Evolutionary conservation across 768 basidiomycete genomes (phyloP).

Genomic region (Tylopilus plumbeoviolaceoides): DNA sequence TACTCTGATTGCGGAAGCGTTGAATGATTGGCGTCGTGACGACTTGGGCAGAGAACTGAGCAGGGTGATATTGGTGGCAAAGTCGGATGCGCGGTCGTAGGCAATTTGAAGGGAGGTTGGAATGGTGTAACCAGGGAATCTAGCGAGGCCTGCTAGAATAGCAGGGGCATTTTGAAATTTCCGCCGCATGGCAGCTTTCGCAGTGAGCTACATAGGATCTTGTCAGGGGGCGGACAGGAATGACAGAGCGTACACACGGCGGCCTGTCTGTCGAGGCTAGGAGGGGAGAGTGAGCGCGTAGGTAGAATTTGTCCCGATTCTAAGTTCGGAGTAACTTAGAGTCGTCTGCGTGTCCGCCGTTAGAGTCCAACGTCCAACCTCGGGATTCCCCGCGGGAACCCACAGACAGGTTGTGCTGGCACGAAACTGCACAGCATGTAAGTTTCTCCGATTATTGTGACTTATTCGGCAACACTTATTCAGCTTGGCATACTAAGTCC

Average conservation of each 20-base stretch:
- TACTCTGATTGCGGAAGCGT: not conserved
- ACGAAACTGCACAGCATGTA: too few relatives aligned
- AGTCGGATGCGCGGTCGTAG: slow-evolving; percentile 21
- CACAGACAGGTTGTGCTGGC: too few relatives aligned
- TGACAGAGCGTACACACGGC: slow-evolving; percentile 5
- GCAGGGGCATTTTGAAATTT: slow-evolving; percentile 20
- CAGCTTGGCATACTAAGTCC: too few relatives aligned
- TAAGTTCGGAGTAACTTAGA: too few relatives aligned
- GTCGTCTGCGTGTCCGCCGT: too few relatives aligned
- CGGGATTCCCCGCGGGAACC: too few relatives aligned
- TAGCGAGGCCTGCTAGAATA: slow-evolving; percentile 9
- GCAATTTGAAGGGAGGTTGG: slow-evolving; percentile 9
- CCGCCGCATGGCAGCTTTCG: slow-evolving; percentile 7
- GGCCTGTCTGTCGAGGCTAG: not conserved
- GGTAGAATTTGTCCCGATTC: too few relatives aligned
- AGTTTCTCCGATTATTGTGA: too few relatives aligned
- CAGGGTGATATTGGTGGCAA: slow-evolving; percentile 9
- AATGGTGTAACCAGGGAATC: slow-evolving; percentile 6
- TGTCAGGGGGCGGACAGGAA: not conserved
- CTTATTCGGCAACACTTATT: too few relatives aligned
- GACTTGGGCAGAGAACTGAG: not conserved
- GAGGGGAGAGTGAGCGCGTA: not conserved
- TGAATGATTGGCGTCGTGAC: not conserved
- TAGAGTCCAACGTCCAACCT: too few relatives aligned
- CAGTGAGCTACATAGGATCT: slow-evolving; percentile 8